Evolutionary conservation across 345 rosid species (phyloP), one percentile per base, ranked within the genome.

Genomic region (Excoecaria cochinchinensis): DNA sequence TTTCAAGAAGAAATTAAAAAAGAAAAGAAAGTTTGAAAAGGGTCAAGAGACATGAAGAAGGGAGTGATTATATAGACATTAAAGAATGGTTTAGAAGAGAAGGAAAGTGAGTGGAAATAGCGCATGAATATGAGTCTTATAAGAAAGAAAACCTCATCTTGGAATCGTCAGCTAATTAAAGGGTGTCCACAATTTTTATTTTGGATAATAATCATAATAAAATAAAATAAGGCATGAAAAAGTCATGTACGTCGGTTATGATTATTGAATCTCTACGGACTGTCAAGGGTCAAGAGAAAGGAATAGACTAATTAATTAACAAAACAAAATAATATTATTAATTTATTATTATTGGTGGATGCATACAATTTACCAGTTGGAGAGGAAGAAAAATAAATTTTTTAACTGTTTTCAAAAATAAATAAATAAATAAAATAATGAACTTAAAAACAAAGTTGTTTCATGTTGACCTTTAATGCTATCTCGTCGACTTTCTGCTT

Each of bases 1-100:
- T 13, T 31, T 31, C 31, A 31, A 31, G 31, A 31, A 31, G 70
- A 53, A 2, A 77, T 52, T 51, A 66, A 80, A 25, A 69, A 63
- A 50, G 70, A 66, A 21, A 71, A 57, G 17, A 21, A 46, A 36
- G 75, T 77, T 78, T 59, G 74, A 77, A 79, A 61, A 67, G 44
- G 77, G 82, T 79, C 80, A 77, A 79, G 77, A 24, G 81, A 74
- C 62, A 76, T 76, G 69, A 56, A 76, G 81, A 36, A 47, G n/a
- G 39, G 68, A 12, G 12, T 4, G 38, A 17, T 47, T 47, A 67
- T 67, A 58, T 47, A 71, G 75, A 59, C 38, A 0, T n/a, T 16
- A 40, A 21, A 31, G 7, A 5, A 8, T 39, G 25, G 51, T 11
- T 21, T 66, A 42, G 69, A 15, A 15, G 17, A 22, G 17, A 39